Evolutionary conservation across 129 eudicot species (phyloP).

Genomic region (Ambrosia trifida): DNA sequence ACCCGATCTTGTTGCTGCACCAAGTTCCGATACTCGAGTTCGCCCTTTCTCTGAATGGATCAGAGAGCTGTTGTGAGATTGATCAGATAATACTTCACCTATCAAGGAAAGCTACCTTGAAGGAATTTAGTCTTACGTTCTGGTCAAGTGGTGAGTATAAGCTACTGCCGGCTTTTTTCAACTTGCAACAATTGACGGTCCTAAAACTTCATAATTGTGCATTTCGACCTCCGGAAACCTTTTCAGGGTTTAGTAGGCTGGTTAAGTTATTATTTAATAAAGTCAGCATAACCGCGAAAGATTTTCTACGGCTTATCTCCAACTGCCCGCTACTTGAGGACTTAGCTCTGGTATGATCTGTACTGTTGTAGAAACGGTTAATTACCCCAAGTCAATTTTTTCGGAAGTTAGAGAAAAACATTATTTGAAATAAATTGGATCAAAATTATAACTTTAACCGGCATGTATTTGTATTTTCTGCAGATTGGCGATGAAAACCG

Average conservation of each 20-base stretch:
- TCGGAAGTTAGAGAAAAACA: no score
- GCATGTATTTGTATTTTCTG: not conserved
- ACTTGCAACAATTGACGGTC: not conserved
- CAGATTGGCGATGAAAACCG: not conserved
- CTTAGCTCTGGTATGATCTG: not conserved
- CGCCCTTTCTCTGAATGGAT: not conserved
- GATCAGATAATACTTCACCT: not conserved
- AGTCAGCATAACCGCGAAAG: not conserved
- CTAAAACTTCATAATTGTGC: not conserved
- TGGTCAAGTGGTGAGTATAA: not conserved
- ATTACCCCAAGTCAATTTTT: no score
- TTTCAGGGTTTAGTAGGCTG: not conserved
- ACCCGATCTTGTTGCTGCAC: conserved; percentile 2
- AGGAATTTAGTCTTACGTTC: not conserved
- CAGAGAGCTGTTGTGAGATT: not conserved
- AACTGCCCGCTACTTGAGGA: not conserved
- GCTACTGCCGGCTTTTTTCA: not conserved
- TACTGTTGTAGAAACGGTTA: no score
- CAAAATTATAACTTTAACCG: no score
- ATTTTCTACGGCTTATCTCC: not conserved
- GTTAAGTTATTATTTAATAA: not conserved
- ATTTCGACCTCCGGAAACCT: not conserved
- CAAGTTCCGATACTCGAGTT: not conserved
- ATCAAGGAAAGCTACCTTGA: not conserved
- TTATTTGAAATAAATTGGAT: no score